Percentiles rank a stretch among this genome's conserved stretches.
Evolutionary conservation across 805 yeast species (phyloP).

Genomic region (Saturnispora silvae): DNA sequence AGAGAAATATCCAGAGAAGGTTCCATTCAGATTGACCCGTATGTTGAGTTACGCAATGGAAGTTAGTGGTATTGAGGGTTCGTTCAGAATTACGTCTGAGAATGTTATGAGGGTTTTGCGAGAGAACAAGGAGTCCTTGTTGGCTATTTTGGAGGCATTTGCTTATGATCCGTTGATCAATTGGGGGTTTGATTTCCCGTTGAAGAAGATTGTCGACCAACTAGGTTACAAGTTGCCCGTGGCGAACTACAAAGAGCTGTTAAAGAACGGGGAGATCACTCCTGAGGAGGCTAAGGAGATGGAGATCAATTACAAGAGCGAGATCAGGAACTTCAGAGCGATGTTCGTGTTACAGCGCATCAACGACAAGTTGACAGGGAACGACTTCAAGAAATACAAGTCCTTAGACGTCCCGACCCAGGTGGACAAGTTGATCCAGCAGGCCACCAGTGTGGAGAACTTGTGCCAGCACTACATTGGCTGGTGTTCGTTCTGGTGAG

Average conservation of each 20-base stretch:
- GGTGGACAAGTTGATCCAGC: slow-evolving; percentile 87
- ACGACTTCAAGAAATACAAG: slow-evolving; percentile 67
- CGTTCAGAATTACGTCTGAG: slow-evolving; percentile 92
- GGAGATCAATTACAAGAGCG: slow-evolving; percentile 60
- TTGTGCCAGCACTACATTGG: slow-evolving; percentile 95
- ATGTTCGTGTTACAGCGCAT: slow-evolving; percentile 81
- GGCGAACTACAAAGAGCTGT: slow-evolving; percentile 56
- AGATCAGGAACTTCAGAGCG: slow-evolving; percentile 80
- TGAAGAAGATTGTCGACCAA: slow-evolving; percentile 63
- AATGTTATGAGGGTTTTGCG: slow-evolving; percentile 93
- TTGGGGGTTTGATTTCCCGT: slow-evolving; percentile 96
- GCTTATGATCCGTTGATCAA: slow-evolving; percentile 97
- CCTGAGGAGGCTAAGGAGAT: slow-evolving; percentile 65
- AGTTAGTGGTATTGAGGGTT: slow-evolving; percentile 96
- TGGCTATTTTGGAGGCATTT: slow-evolving; percentile 97
- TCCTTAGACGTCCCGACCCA: slow-evolving; percentile 79
- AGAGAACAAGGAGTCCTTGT: slow-evolving; percentile 87
- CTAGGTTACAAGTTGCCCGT: slow-evolving; percentile 45
- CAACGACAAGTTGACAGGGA: slow-evolving; percentile 86
- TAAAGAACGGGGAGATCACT: slow-evolving; percentile 64
- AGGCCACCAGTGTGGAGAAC: slow-evolving; percentile 93
- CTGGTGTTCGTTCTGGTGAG: slow-evolving; percentile 98
- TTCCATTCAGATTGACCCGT: slow-evolving; percentile 91
- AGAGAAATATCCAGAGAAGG: slow-evolving; percentile 96
- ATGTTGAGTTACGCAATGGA: slow-evolving; percentile 99